phyloP scores from a whole-genome alignment of 495 filamentous ascomycete species.

The Chaetomium fimeti region DNA sequence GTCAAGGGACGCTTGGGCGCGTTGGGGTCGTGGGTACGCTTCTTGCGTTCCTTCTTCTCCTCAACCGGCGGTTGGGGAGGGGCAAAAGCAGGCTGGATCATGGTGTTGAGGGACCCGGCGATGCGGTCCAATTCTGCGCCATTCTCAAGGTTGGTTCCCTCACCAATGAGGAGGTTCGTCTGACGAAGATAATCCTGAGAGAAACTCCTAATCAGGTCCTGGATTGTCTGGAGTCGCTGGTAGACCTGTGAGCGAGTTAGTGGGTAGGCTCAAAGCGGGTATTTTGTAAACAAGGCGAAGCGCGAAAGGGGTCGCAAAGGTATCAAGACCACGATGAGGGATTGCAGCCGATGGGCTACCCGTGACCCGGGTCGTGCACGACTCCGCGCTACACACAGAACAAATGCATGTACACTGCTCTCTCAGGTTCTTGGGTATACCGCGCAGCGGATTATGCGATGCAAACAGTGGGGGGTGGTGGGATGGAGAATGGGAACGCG shows the following conservation, averaged over 20 bases:
- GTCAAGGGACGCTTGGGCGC: conserved; percentile 91
- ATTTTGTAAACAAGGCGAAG: background rate
- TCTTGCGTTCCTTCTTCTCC: conserved; percentile 80
- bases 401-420: background rate
- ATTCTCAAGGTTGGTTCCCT: conserved; percentile 52
- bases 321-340: background rate
- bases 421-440: background rate
- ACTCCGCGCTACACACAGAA: no score
- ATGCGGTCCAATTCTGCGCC: conserved; percentile 52
- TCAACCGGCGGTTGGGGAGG: conserved; percentile 46
- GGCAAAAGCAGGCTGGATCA: conserved; percentile 39
- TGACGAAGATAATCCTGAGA: conserved; percentile 79
- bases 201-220: conserved; percentile 68
- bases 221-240: conserved; percentile 67
- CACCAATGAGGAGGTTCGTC: conserved; percentile 71
- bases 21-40: conserved; percentile 86
- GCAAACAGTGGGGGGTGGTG: background rate
- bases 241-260: conserved; percentile 60
- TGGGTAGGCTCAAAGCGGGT: conserved; percentile 11
- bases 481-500: background rate
- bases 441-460: background rate
- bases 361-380: background rate
- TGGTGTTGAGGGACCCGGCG: conserved; percentile 43
- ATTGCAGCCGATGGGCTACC: background rate
- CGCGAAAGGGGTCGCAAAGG: background rate